Evolutionary conservation across 257 asterid genomes (phyloP).

Genomic region (Penstemon barbatus): DNA sequence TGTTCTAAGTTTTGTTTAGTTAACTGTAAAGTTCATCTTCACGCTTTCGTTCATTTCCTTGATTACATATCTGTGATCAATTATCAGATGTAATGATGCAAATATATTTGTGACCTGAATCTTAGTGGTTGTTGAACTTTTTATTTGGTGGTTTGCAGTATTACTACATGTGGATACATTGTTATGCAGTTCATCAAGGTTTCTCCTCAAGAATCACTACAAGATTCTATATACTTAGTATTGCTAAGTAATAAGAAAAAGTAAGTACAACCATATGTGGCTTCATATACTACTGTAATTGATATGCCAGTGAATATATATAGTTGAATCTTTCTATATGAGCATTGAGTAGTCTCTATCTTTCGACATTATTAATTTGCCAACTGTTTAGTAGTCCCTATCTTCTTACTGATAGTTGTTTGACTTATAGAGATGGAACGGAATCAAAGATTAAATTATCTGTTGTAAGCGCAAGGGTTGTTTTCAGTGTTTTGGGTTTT

Average conservation of each 20-base stretch:
- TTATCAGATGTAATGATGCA: constrained; percentile 5
- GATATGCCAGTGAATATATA: neutral
- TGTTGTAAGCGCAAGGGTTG: constrained; percentile 50
- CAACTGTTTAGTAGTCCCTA: neutral
- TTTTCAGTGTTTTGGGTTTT: constrained; percentile 64
- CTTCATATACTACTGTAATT: neutral
- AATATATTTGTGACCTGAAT: neutral
- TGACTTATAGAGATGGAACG: constrained; percentile 42
- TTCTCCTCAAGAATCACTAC: constrained; percentile 61
- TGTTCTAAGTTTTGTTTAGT: neutral
- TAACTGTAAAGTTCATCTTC: neutral
- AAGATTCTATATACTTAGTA: constrained; percentile 79
- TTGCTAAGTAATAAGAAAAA: constrained; percentile 48
- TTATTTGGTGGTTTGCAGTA: constrained; percentile 51
- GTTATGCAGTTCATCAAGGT: constrained; percentile 63
- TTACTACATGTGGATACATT: constrained; percentile 69
- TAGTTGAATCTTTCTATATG: neutral
- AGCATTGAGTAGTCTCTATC: constrained; percentile 2
- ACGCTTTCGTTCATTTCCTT: neutral
- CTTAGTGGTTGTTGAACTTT: neutral
- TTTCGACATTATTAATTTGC: neutral
- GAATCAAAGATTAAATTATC: constrained; percentile 51
- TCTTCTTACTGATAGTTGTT: constrained; percentile 5
- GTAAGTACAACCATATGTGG: constrained; percentile 39
- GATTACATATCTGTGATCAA: neutral